Base-by-base conservation (phyloP, 2,329 filamentous ascomycete genomes). In the Aspergillus cejpii region DNA sequence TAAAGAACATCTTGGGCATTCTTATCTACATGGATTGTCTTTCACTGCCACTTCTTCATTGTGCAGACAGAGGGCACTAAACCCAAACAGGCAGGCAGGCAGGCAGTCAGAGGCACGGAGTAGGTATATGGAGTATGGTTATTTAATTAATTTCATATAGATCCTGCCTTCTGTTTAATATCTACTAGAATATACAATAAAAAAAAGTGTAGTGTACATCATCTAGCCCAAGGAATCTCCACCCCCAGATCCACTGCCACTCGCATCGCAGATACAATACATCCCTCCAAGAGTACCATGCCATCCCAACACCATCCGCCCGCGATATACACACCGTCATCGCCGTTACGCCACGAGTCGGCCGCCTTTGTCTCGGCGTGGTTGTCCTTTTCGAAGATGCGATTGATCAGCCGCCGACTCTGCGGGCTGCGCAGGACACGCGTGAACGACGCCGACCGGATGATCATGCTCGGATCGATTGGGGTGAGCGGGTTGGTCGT, bases 281-380 rank as follows among this genome's bases (percentile, higher is more conserved):
- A 83, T 1, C 79, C 79, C 57, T 81, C 79, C 3, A 82, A 59
- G 12, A 82, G 52, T 1, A 82, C 77, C 77, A 82, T 78, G 2
- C 79, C 79, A 57, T 82, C 79, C 78, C 78, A 81, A 52, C 78
- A 82, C 79, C 78, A 82, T 0, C 76, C 75, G 5, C 79, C 79
- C 1, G 71, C 68, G 10, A 81, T 54, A 70, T 73, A 81, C 0
- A 82, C 72, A 31, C 72, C 69, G 6, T 71, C 68, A 39, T 77
- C 65, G 0, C 78, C 78, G 45, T 78, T 81, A 6, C 59, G 67
- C 77, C 78, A 81, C 1, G n/a, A 8, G 39, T 42, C 36, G 24
- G 19, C 20, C 14, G 49, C 28, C 7, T 28, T 37, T 4, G 21
- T 17, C 24, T 26, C 17, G 15, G 15, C 15, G n/a, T 11, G 21